These are phyloP conservation scores for Pelargonium australe DNA, from an alignment of 441 rosid genomes.

Conservation along the genomic window DNA sequence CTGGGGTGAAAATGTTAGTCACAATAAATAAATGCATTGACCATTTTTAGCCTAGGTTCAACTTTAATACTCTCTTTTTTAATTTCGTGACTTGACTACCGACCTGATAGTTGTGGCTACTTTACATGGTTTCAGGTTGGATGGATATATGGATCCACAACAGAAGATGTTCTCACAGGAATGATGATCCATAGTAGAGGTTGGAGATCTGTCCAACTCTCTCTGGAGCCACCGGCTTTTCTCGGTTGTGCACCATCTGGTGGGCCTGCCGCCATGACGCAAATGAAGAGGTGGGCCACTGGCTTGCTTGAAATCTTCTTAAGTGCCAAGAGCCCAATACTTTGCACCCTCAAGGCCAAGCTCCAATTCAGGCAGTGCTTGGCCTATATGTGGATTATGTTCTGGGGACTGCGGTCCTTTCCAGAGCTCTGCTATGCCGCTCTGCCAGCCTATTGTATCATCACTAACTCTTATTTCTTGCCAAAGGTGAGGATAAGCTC, in stretches of 20 bases:
- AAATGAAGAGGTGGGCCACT: conserved; percentile 50
- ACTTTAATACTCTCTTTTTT: too few species aligned
- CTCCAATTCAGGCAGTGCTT: conserved; percentile 34
- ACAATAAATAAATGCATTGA: neutral
- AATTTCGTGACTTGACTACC: too few species aligned
- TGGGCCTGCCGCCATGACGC: conserved; percentile 33
- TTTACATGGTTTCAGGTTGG: conserved; percentile 32
- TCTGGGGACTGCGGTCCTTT: conserved; percentile 31
- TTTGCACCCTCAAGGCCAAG: conserved; percentile 9
- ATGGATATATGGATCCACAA: conserved; percentile 40
- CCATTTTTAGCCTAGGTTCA: neutral
- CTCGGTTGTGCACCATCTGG: conserved; percentile 36
- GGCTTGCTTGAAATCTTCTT: conserved; percentile 39
- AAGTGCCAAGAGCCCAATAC: conserved; percentile 24
- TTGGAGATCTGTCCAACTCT: conserved; percentile 31
- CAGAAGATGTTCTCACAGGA: conserved; percentile 47
- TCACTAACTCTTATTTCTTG: conserved; percentile 36
- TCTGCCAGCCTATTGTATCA: conserved; percentile 43
- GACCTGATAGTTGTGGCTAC: neutral
- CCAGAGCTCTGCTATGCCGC: conserved; percentile 40
- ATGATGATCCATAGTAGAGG: conserved; percentile 49
- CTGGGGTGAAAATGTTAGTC: conserved; percentile 51
- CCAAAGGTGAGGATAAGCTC: conserved; percentile 33
- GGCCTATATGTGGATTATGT: conserved; percentile 23
- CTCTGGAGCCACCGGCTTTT: conserved; percentile 33